Conservation (phyloP, 108 stramenopile species). For the Halocafeteria seosinensis region DNA sequence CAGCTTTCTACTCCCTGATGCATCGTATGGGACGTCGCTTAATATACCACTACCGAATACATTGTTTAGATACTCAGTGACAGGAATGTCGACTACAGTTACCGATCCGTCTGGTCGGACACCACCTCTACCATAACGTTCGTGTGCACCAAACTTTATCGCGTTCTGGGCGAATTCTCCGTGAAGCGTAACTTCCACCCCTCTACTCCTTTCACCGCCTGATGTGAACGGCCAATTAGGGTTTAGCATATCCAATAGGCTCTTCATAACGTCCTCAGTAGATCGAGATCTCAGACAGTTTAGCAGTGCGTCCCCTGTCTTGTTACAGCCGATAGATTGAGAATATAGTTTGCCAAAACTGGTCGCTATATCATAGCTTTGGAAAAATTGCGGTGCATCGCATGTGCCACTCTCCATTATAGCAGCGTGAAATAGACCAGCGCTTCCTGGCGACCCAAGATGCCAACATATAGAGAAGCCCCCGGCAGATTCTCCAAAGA, state of each 20-base stretch:
- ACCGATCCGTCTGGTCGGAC: too few relatives aligned
- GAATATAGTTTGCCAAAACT: not conserved
- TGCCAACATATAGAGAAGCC: constrained; percentile 26
- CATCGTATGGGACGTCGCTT: not conserved
- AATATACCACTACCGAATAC: not conserved
- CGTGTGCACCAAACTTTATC: not conserved
- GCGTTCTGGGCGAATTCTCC: not conserved
- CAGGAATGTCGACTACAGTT: not conserved
- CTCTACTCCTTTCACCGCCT: not conserved
- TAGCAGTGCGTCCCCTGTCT: not conserved
- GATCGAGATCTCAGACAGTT: not conserved
- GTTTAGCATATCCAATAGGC: not conserved
- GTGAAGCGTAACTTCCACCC: not conserved
- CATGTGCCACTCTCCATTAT: constrained; percentile 32
- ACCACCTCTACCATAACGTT: too few relatives aligned
- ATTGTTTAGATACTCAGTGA: not conserved
- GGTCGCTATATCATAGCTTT: not conserved
- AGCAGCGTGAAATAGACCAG: constrained; percentile 37
- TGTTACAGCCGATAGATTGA: not conserved
- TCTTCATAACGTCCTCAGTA: not conserved
- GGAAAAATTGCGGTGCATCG: constrained; percentile 11
- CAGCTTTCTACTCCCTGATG: not conserved
- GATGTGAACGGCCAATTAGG: constrained; percentile 5
- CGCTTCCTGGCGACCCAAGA: not conserved
- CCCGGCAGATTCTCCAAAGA: constrained; percentile 64